These are phyloP conservation scores for Casuarina cunninghamiana DNA, from an alignment of 306 rosid species.

Conservation along the genomic window DNA sequence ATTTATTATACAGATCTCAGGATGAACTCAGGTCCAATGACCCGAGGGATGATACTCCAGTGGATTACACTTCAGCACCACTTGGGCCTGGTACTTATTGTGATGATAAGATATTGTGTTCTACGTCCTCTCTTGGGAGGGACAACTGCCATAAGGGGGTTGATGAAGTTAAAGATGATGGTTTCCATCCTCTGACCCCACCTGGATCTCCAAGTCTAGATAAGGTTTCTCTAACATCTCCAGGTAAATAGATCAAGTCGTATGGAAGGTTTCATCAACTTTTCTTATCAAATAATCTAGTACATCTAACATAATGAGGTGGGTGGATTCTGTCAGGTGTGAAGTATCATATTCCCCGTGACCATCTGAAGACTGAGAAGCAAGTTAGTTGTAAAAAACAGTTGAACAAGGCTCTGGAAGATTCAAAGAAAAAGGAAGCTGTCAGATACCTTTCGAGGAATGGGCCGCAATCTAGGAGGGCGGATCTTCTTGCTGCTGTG, in stretches of 20 bases:
- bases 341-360: slow-evolving; percentile 32
- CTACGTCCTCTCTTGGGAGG: slow-evolving; percentile 18
- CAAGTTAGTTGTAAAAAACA: slow-evolving; percentile 30
- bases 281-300: not conserved
- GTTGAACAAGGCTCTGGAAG: slow-evolving; percentile 26
- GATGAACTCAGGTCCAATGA: slow-evolving; percentile 14
- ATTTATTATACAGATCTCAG: slow-evolving; percentile 9
- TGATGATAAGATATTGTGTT: slow-evolving; percentile 10
- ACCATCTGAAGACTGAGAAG: slow-evolving; percentile 44
- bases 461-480: slow-evolving; percentile 43
- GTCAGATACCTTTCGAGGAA: slow-evolving; percentile 44
- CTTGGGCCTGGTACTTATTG: not conserved
- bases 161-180: slow-evolving; percentile 28
- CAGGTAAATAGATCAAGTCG: slow-evolving; percentile 47
- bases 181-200: slow-evolving; percentile 54
- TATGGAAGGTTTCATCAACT: not conserved
- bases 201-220: slow-evolving; percentile 53
- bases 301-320: slow-evolving; percentile 23
- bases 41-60: slow-evolving; percentile 6
- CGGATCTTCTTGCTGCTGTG: slow-evolving; percentile 35
- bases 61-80: slow-evolving; percentile 11
- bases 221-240: slow-evolving; percentile 17
- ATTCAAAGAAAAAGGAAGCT: slow-evolving; percentile 49
- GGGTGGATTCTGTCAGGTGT: slow-evolving; percentile 37
- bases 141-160: not conserved